phyloP scores from a whole-genome alignment of 345 rosid species.

The Crucihimalaya himalaica region DNA sequence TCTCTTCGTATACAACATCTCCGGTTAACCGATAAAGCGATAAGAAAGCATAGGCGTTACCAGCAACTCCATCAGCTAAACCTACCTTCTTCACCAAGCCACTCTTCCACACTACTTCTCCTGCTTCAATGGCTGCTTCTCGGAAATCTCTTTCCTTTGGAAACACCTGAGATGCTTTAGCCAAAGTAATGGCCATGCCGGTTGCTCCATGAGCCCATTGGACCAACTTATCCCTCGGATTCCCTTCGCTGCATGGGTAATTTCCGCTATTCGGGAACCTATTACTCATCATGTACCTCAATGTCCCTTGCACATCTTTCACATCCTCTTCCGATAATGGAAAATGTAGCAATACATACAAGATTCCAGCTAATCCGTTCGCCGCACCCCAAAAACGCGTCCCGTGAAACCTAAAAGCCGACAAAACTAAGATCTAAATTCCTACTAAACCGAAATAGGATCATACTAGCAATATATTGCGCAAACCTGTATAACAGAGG shows the following conservation, averaged over 20 bases:
- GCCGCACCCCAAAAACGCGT: constrained; percentile 94
- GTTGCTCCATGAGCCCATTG: constrained; percentile 96
- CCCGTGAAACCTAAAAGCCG: constrained; percentile 72
- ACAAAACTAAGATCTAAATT: neutral
- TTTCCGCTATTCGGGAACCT: constrained; percentile 82
- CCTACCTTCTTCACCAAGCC: constrained; percentile 81
- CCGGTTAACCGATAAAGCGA: constrained; percentile 76
- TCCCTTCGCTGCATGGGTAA: constrained; percentile 89
- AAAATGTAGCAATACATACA: constrained; percentile 79
- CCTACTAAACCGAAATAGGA: neutral
- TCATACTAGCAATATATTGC: neutral
- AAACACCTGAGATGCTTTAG: constrained; percentile 86
- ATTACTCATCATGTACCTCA: constrained; percentile 86
- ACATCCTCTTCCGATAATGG: constrained; percentile 56
- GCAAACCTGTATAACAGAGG: constrained; percentile 67
- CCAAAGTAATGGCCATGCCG: constrained; percentile 67
- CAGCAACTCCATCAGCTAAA: constrained; percentile 76
- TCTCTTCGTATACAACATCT: constrained; percentile 67
- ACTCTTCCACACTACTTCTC: constrained; percentile 94
- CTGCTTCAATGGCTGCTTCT: constrained; percentile 86
- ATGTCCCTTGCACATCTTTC: constrained; percentile 71
- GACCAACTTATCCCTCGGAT: constrained; percentile 79
- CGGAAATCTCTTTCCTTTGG: constrained; percentile 73
- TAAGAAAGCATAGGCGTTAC: constrained; percentile 83
- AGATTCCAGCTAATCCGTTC: constrained; percentile 87